These are phyloP conservation scores for Mucor racemosus DNA, from an alignment of 371 early-diverging fungal genomes.

Conservation along the genomic window DNA sequence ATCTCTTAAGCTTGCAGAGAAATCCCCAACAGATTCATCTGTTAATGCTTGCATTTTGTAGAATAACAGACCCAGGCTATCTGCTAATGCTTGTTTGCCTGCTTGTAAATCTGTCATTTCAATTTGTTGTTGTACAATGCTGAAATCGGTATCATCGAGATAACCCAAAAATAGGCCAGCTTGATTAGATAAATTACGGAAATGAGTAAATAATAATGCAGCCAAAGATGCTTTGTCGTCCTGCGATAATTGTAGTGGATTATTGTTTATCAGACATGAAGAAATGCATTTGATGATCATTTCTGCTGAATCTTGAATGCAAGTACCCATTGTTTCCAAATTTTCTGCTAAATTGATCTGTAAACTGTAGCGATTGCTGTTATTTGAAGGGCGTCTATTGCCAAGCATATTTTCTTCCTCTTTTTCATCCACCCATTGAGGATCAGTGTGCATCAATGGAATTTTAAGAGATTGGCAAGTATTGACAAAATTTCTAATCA, in stretches of 20 bases:
- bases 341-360: conserved; percentile 28
- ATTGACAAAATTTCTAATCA: conserved; percentile 34
- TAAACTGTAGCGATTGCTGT: conserved; percentile 19
- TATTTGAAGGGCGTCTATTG: not conserved
- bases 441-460: conserved; percentile 22
- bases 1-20: conserved; percentile 9
- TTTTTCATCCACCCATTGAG: conserved; percentile 16
- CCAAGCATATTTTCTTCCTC: not conserved
- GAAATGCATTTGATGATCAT: conserved; percentile 32
- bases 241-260: not conserved
- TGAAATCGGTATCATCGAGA: conserved; percentile 35
- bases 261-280: not conserved
- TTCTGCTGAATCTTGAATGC: conserved; percentile 36
- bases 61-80: conserved; percentile 67
- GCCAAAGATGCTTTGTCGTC: conserved; percentile 23
- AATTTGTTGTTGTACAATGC: conserved; percentile 12
- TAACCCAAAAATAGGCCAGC: conserved; percentile 36
- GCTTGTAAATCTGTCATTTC: conserved; percentile 14
- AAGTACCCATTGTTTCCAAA: conserved; percentile 28
- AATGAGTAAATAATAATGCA: conserved; percentile 51
- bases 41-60: conserved; percentile 66
- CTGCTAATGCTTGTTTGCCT: conserved; percentile 49
- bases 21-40: conserved; percentile 14
- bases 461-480: conserved; percentile 36
- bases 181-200: conserved; percentile 50